Percentiles rank a stretch among this genome's conserved stretches.
These are phyloP conservation scores for Letharia columbiana DNA, from an alignment of 495 filamentous ascomycete genomes.

Conservation along the genomic window DNA sequence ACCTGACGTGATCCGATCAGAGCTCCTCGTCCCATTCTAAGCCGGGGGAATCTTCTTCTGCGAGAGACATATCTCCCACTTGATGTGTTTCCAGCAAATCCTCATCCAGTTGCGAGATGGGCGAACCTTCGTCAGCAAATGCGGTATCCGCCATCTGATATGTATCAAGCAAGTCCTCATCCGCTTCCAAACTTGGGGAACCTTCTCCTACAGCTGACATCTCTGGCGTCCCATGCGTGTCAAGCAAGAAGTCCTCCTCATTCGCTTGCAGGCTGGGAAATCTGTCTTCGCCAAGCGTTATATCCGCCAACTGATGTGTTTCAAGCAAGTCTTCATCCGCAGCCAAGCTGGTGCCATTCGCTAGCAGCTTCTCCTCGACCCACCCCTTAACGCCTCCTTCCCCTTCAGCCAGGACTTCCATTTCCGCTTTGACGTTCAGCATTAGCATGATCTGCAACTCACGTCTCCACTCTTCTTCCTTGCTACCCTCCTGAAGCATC, in stretches of 20 bases:
- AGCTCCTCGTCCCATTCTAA: conserved; percentile 3
- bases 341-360: not conserved
- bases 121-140: not conserved
- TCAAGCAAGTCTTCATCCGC: not conserved
- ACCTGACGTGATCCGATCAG: not conserved
- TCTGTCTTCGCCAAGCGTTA: not conserved
- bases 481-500: conserved; percentile 39
- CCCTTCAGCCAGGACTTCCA: conserved; percentile 64
- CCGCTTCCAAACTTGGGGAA: not conserved
- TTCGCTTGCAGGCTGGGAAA: not conserved
- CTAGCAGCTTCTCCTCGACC: conserved; percentile 45
- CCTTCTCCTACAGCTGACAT: not conserved
- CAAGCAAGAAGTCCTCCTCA: conserved; percentile 26
- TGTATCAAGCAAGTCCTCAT: not conserved
- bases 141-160: not conserved
- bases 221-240: not conserved
- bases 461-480: conserved; percentile 45
- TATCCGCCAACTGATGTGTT: not conserved
- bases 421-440: conserved; percentile 80
- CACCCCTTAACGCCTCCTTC: conserved; percentile 52
- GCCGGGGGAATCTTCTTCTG: not conserved
- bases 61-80: not conserved
- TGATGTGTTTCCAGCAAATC: not conserved
- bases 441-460: conserved; percentile 84
- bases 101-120: not conserved